Evolutionary conservation across 2,329 filamentous ascomycete species (phyloP).

Genomic region (Fusarium chuoi): DNA sequence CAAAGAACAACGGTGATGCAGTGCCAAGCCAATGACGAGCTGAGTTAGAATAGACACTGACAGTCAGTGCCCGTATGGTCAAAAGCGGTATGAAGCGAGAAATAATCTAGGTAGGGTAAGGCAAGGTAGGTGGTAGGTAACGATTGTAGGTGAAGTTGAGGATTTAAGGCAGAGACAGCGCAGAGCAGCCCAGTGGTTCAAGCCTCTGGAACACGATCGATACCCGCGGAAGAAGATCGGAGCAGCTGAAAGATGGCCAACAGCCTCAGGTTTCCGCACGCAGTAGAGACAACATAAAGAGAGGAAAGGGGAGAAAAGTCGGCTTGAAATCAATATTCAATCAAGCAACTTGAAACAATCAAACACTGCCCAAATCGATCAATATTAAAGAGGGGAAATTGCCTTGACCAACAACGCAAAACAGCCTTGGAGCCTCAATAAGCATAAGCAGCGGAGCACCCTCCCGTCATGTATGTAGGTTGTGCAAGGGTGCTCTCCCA

Average conservation of each 20-base stretch:
- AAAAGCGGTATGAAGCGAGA: background rate
- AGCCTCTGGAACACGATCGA: constrained; percentile 37
- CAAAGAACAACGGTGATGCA: constrained; percentile 26
- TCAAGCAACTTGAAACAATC: background rate
- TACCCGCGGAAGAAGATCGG: constrained; percentile 37
- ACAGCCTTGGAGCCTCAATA: constrained; percentile 13
- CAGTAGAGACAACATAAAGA: background rate
- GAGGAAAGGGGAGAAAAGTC: background rate
- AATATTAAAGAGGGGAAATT: constrained; percentile 21
- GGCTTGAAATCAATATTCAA: background rate
- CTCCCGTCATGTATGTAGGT: background rate
- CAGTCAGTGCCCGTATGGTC: constrained; percentile 3
- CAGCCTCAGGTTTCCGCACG: constrained; percentile 15
- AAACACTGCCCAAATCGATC: background rate
- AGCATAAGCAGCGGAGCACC: constrained; percentile 7
- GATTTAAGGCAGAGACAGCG: background rate
- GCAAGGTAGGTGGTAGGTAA: background rate
- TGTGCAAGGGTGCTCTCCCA: background rate
- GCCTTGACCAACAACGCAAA: constrained; percentile 11
- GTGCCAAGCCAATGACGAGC: constrained; percentile 18
- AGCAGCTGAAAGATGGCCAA: constrained; percentile 15
- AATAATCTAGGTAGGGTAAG: constrained; percentile 1
- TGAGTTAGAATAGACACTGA: background rate
- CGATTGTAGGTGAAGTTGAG: background rate
- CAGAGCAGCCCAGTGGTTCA: background rate